These are phyloP conservation scores for Euphorbia tirucalli DNA, from an alignment of 345 rosid species.

Conservation along the genomic window DNA sequence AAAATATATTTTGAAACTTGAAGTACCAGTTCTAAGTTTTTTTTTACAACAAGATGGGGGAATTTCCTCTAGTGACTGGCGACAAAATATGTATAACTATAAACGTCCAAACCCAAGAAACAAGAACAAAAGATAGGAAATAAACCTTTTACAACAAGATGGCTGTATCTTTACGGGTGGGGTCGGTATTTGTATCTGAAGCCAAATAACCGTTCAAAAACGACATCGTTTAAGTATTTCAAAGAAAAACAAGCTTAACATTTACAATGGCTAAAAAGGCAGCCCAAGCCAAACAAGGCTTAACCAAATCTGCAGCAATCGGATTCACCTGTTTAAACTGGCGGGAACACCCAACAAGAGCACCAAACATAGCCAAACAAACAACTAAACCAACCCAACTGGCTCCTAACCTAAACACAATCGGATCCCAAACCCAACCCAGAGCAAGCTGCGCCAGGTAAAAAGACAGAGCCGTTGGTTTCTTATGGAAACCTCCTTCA, in stretches of 20 bases:
- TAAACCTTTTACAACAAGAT: neutral
- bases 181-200: neutral
- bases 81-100: neutral
- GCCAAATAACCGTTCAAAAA: neutral
- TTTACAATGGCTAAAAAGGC: conserved; percentile 58
- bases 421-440: conserved; percentile 53
- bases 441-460: conserved; percentile 56
- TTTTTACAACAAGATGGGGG: neutral
- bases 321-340: conserved; percentile 55
- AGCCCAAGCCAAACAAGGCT: conserved; percentile 74
- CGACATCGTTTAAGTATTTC: neutral
- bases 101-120: neutral
- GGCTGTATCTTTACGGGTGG: neutral
- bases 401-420: conserved; percentile 48
- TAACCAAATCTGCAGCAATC: conserved; percentile 65
- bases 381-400: conserved; percentile 45
- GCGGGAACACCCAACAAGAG: conserved; percentile 53
- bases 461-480: conserved; percentile 46
- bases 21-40: neutral
- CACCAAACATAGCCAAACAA: conserved; percentile 42
- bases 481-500: conserved; percentile 73
- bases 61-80: neutral
- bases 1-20: no score
- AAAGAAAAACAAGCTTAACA: conserved; percentile 49
- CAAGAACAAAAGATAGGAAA: neutral